Evolutionary conservation across 1,284 basidiomycete species (phyloP), one percentile per base, ranked within the genome.

Genomic region (Cutaneotrichosporon sp.): DNA sequence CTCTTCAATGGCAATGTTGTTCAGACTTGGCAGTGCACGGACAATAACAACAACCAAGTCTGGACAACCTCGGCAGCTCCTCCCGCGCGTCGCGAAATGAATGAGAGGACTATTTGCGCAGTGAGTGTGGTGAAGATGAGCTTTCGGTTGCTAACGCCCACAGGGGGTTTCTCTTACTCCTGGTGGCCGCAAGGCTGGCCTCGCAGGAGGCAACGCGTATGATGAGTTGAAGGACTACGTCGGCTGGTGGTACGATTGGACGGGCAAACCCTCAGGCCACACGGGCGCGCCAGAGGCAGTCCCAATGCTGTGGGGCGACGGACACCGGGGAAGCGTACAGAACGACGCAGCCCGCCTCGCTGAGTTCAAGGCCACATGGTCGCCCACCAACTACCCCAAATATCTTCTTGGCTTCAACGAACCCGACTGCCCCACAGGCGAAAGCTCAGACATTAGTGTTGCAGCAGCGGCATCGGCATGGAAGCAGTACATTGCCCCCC

Each of bases 241-340:
- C 37, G 67, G 68, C 51, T 75, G 68, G 68, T 73, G 66, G 60
- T 75, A 75, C 59, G 57, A 61, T 66, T 65, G 27, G 34, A 17
- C 20, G 4, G 22, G 35, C 20, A 19, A 14, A 8, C 35, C 45
- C 3, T 32, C 24, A 11, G 26, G 20, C 22, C 46, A 62, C 48
- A 11, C 51, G 14, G 63, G 64, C 43, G 41, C 54, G 6, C 59
- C 65, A 4, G 57, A 63, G 31, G 59, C 56, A 44, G 61, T 74
- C 41, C 60, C 66, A 38, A 76, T 75, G 66, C 62, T 76, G 10
- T 76, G 75, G 75, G 75, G 75, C 50, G 67, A 55, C 25, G 72
- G 71, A 27, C 44, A 49, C 31, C 35, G 35, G 4, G 35, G 35
- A 5, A 55, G 55, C 45, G 65, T 63, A 52, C 31, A 45, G 20